These are phyloP conservation scores for Pichia sp. DNA, from an alignment of 1,139 yeast genomes.

Conservation along the genomic window DNA sequence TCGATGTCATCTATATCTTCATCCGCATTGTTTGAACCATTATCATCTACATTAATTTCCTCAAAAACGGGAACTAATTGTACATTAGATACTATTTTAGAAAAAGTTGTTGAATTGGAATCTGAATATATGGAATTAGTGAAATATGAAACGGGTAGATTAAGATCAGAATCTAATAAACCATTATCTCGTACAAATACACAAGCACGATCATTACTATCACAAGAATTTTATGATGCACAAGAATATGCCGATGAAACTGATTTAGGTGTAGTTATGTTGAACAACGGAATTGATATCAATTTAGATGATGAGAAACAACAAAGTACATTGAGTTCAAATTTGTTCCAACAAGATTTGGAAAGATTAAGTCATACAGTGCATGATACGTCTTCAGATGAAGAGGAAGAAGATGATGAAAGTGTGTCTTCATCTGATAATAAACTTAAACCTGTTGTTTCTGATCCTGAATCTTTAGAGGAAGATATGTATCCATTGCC, in stretches of 20 bases:
- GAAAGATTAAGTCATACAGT: neutral
- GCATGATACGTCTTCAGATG: constrained; percentile 17
- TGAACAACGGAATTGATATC: constrained; percentile 16
- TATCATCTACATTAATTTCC: neutral
- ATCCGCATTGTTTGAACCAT: neutral
- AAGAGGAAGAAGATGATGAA: constrained; percentile 21
- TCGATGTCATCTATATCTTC: constrained; percentile 1
- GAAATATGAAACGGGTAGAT: constrained; percentile 13
- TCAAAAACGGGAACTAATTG: neutral
- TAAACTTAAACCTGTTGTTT: neutral
- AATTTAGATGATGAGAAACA: constrained; percentile 1
- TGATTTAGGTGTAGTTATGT: constrained; percentile 30
- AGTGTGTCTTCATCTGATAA: constrained; percentile 8
- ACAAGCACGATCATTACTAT: constrained; percentile 30
- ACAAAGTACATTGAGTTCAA: neutral
- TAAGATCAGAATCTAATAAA: constrained; percentile 20
- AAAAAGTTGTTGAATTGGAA: constrained; percentile 8
- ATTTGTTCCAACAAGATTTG: constrained; percentile 2
- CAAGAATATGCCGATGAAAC: constrained; percentile 45
- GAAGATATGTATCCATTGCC: constrained; percentile 60
- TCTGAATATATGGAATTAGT: constrained; percentile 3
- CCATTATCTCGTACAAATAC: constrained; percentile 26
- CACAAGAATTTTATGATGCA: constrained; percentile 66
- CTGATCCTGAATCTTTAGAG: neutral
- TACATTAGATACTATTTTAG: constrained; percentile 4